Conservation (phyloP, 176 grass and related monocot genomes). For the Rhynchospora breviuscula region DNA sequence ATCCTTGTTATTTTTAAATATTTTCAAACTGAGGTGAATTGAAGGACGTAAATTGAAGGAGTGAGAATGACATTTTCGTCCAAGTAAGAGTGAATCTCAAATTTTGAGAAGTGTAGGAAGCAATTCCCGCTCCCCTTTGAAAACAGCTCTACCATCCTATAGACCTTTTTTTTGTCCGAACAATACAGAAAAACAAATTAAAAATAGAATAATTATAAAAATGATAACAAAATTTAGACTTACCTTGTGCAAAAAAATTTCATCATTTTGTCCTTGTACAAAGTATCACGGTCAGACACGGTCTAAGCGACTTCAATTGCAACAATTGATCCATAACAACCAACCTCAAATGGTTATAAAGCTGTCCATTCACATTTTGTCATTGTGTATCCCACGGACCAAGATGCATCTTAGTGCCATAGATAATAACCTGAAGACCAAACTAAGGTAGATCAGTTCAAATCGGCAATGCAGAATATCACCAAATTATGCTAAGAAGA, state of each 20-base stretch:
- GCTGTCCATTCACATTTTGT: neutral
- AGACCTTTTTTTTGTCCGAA: neutral
- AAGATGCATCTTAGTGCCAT: neutral
- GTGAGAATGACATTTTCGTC: too few species aligned
- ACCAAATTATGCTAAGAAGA: neutral
- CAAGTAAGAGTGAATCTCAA: too few species aligned
- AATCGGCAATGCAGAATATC: neutral
- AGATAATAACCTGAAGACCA: neutral
- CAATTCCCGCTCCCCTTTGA: too few species aligned
- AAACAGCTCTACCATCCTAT: too few species aligned
- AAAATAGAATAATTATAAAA: neutral
- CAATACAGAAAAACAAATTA: neutral
- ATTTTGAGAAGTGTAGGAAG: too few species aligned
- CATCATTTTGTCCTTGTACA: neutral
- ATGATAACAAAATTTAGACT: neutral
- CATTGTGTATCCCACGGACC: neutral
- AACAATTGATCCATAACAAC: neutral
- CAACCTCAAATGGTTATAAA: neutral
- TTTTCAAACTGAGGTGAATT: too few species aligned
- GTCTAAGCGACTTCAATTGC: neutral
- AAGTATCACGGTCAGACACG: neutral
- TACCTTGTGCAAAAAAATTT: neutral
- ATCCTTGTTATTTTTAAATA: too few species aligned
- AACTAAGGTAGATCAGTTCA: neutral
- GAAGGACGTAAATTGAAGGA: too few species aligned